Evolutionary conservation across 495 filamentous ascomycete genomes (phyloP).

Genomic region (Hypomontagnella monticulosa): DNA sequence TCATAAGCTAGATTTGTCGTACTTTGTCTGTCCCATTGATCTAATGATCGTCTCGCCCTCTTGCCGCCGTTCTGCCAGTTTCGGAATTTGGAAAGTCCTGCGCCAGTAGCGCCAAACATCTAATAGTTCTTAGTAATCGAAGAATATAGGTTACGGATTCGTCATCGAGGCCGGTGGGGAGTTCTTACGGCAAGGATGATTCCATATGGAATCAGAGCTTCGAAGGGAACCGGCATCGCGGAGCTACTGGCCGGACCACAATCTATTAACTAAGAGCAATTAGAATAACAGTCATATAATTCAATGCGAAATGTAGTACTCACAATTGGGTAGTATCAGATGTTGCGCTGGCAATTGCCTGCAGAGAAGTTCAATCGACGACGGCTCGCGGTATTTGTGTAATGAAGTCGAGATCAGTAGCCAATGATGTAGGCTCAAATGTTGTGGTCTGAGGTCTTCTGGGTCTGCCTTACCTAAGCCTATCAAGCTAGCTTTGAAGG

Average conservation of each 20-base stretch:
- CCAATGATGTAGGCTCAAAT: slow-evolving; percentile 29
- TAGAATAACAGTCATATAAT: background rate
- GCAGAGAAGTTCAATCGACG: slow-evolving; percentile 15
- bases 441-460: slow-evolving; percentile 5
- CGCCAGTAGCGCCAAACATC: slow-evolving; percentile 92
- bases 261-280: slow-evolving; percentile 9
- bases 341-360: slow-evolving; percentile 14
- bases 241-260: slow-evolving; percentile 18
- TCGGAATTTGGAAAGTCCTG: slow-evolving; percentile 76
- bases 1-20: slow-evolving; percentile 44
- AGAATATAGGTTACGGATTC: slow-evolving; percentile 23
- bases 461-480: no score
- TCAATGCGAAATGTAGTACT: slow-evolving; percentile 1
- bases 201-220: slow-evolving; percentile 91
- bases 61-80: slow-evolving; percentile 89
- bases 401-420: slow-evolving; percentile 14
- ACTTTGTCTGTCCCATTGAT: slow-evolving; percentile 97
- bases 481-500: no score
- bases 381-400: slow-evolving; percentile 1
- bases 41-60: slow-evolving; percentile 80
- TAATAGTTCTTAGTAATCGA: slow-evolving; percentile 54
- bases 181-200: slow-evolving; percentile 83
- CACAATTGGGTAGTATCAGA: slow-evolving; percentile 5
- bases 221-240: slow-evolving; percentile 95
- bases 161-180: slow-evolving; percentile 18